These are phyloP conservation scores for Picochlorum sp. DNA, from an alignment of 139 green algal species.

Conservation along the genomic window DNA sequence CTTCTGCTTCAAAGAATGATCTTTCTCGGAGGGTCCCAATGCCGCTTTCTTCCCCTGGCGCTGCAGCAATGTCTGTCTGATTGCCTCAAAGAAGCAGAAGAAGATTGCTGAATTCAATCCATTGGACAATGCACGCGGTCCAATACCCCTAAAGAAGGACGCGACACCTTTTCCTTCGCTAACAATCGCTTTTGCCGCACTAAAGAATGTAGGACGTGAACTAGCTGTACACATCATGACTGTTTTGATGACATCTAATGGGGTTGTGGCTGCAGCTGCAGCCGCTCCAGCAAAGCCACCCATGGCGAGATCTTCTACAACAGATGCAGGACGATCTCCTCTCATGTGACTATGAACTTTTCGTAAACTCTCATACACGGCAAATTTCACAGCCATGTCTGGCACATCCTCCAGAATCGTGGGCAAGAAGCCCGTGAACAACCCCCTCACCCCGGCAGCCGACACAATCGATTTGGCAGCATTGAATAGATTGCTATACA, in stretches of 20 bases:
- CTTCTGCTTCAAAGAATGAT: neutral
- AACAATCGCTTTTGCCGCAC: conserved; percentile 32
- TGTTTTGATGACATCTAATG: conserved; percentile 93
- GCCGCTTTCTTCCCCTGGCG: neutral
- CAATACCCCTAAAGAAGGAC: conserved; percentile 63
- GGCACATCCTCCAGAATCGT: conserved; percentile 85
- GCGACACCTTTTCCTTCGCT: conserved; percentile 29
- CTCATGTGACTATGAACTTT: conserved; percentile 31
- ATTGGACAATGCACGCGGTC: conserved; percentile 65
- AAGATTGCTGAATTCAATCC: conserved; percentile 88
- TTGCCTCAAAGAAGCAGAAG: conserved; percentile 85
- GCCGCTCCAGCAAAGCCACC: conserved; percentile 67
- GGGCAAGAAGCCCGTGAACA: conserved; percentile 80
- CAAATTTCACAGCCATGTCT: conserved; percentile 90
- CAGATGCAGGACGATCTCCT: conserved; percentile 11
- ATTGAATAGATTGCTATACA: conserved; percentile 73
- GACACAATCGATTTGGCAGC: conserved; percentile 52
- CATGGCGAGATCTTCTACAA: conserved; percentile 70
- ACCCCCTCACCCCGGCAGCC: conserved; percentile 52
- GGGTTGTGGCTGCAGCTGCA: conserved; percentile 80
- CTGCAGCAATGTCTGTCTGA: conserved; percentile 30
- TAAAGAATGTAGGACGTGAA: conserved; percentile 47
- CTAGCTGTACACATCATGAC: conserved; percentile 80
- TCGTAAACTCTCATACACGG: conserved; percentile 75
- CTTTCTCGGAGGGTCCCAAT: neutral